These are phyloP conservation scores for Trichoderma sp. DNA, from an alignment of 2,329 filamentous ascomycete genomes.

Conservation along the genomic window DNA sequence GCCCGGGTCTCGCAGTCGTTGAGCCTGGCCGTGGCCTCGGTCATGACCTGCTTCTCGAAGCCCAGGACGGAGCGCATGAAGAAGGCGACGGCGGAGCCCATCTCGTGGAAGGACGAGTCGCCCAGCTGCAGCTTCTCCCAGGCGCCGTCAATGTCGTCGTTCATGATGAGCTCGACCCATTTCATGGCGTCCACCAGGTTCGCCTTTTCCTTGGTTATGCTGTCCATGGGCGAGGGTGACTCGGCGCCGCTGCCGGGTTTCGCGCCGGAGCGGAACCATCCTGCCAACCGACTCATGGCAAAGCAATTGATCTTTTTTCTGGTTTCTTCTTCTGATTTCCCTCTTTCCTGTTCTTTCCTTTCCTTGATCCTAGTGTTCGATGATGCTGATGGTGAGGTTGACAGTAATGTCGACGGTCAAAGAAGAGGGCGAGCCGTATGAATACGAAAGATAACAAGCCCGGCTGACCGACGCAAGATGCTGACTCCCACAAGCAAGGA, in stretches of 20 bases:
- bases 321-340: not conserved
- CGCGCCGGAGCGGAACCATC: conserved; percentile 52
- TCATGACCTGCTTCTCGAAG: conserved; percentile 90
- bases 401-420: not conserved
- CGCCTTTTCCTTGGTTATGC: conserved; percentile 50
- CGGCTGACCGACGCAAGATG: not conserved
- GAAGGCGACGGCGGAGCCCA: conserved; percentile 77
- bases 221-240: conserved; percentile 32
- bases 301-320: conserved; percentile 26
- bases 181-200: conserved; percentile 63
- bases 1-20: conserved; percentile 75
- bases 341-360: not conserved
- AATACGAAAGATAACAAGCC: not conserved
- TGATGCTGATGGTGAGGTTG: not conserved
- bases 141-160: conserved; percentile 86
- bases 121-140: conserved; percentile 71
- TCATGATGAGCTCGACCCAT: conserved; percentile 75
- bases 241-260: conserved; percentile 40
- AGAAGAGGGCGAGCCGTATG: not conserved
- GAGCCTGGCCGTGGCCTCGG: conserved; percentile 73
- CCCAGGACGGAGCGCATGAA: conserved; percentile 87
- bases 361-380: not conserved
- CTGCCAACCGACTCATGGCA: conserved; percentile 52
- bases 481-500: conserved; percentile 8
- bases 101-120: conserved; percentile 82